Evolutionary conservation across 2,329 filamentous ascomycete species (phyloP).

Genomic region (Cladosporium sp.): DNA sequence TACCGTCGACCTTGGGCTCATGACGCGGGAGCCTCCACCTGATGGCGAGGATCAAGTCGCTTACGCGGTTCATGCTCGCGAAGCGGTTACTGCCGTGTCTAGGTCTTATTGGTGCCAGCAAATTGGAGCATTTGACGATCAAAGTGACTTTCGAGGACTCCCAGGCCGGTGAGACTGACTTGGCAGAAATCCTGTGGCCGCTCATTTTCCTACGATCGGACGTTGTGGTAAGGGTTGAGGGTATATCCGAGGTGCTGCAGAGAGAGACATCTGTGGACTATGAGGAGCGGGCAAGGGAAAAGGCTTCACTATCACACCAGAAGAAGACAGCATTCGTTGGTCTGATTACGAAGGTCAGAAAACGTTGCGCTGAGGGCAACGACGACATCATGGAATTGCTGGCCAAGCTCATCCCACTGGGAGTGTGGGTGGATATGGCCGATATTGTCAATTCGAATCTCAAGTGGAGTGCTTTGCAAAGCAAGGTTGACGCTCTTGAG

Average conservation of each 20-base stretch:
- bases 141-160: too few species aligned
- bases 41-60: too few species aligned
- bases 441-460: background rate
- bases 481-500: background rate
- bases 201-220: background rate
- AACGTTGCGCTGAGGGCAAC: background rate
- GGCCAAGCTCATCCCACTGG: background rate
- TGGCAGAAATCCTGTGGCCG: background rate
- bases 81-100: too few species aligned
- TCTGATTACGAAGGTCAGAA: background rate
- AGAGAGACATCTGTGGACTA: background rate
- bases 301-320: background rate
- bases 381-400: background rate
- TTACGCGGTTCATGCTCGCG: too few species aligned
- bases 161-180: too few species aligned
- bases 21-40: too few species aligned
- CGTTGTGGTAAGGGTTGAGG: background rate
- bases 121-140: too few species aligned
- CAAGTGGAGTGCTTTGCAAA: background rate
- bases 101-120: too few species aligned
- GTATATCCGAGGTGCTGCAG: background rate
- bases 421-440: background rate
- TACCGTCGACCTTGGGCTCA: too few species aligned
- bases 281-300: background rate
- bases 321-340: background rate